Evolutionary conservation across 306 rosid genomes (phyloP), one percentile per base, ranked within the genome.

Genomic region (Trifolium fragiferum): DNA sequence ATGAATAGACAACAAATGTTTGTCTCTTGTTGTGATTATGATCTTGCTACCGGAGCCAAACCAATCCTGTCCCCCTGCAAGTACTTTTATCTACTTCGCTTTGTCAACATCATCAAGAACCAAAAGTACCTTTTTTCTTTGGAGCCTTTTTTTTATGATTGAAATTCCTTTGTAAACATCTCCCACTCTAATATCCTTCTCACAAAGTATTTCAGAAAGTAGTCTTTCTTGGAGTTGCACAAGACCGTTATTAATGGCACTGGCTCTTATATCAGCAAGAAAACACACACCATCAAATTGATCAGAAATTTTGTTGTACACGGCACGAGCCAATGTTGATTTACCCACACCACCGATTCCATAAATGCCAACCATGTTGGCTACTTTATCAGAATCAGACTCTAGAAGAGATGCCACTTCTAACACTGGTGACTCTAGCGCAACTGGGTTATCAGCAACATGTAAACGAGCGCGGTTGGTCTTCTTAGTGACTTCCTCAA

Each of bases 41-140:
- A 67, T 67, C 41, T 14, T 13, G 58, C 72, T 67, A 0, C 72
- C 58, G 16, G 15, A 4, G 32, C 72, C 71, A 38, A 69, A 69
- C 47, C 62, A 69, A 49, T 50, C 61, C 32, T 3, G 15, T 32
- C 62, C 74, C 35, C 74, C 62, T 9, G 47, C 74, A 69, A 50
- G 58, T 69, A 8, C 46, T 25, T 50, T 23, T 32, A 69, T 16
- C 11, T 69, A 62, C 74, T 69, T 32, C 38, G 2, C 3, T n/a
- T 69, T 69, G 46, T 49, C 47, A 12, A 69, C 60, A 68, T 47
- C 55, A 68, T 47, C 73, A 47, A 68, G 41, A 25, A 68, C 50
- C 59, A 68, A 68, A 27, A 68, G 73, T 9, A 68, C 57, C 25
- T 68, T 68, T 40, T 68, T 47, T 9, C 30, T 9, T 8, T 68